These are phyloP conservation scores for Penicillium turbatum DNA, from an alignment of 495 filamentous ascomycete genomes.

Conservation along the genomic window DNA sequence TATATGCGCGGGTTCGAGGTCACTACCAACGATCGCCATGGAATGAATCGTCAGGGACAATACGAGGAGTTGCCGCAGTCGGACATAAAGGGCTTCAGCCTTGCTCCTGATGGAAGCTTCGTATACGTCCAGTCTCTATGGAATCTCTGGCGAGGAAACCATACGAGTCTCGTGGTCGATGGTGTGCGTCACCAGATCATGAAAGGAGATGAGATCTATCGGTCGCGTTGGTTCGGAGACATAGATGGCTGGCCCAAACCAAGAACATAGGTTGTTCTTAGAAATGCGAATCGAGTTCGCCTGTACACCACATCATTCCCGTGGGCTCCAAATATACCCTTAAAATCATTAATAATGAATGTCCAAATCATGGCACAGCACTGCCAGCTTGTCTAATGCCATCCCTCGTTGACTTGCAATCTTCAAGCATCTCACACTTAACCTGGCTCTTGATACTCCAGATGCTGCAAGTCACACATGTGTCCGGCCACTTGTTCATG, in stretches of 20 bases:
- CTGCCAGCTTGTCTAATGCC: background rate
- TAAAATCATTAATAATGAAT: background rate
- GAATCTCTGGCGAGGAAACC: constrained; percentile 18
- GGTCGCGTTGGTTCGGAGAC: constrained; percentile 27
- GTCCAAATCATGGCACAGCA: background rate
- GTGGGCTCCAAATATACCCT: background rate
- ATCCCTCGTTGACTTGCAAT: background rate
- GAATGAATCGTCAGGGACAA: constrained; percentile 18
- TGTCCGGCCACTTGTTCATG: background rate
- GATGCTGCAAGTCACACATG: background rate
- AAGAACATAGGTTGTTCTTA: background rate
- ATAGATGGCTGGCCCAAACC: constrained; percentile 33
- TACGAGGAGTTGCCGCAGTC: constrained; percentile 23
- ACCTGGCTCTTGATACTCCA: background rate
- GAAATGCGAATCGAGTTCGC: background rate
- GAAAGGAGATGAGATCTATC: constrained; percentile 28
- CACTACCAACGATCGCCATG: constrained; percentile 25
- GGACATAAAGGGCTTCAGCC: constrained; percentile 28
- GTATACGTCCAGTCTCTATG: constrained; percentile 29
- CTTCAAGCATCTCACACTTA: background rate
- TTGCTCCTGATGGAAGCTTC: constrained; percentile 26
- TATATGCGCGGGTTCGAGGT: constrained; percentile 28
- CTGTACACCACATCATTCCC: background rate
- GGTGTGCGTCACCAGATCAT: constrained; percentile 20
- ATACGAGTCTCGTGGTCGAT: constrained; percentile 25